Evolutionary conservation across 495 filamentous ascomycete genomes (phyloP).

Genomic region (Aspergillus sclerotioniger): DNA sequence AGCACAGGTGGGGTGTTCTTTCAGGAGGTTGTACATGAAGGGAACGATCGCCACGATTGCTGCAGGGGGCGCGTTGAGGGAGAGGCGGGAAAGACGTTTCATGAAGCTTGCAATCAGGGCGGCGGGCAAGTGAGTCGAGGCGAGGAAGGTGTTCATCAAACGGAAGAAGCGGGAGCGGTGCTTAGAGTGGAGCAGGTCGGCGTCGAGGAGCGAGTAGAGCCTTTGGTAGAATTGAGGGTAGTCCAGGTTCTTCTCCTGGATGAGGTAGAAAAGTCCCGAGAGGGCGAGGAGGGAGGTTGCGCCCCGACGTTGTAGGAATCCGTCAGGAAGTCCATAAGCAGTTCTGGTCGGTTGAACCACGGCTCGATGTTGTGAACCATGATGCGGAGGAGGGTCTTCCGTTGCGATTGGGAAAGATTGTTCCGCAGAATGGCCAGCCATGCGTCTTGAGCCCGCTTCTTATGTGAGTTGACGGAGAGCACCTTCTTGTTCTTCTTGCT

Average conservation of each 20-base stretch:
- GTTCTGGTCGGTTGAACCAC: constrained; percentile 80
- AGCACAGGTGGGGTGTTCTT: constrained; percentile 81
- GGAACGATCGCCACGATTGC: constrained; percentile 87
- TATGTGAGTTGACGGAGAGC: constrained; percentile 39
- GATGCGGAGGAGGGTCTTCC: constrained; percentile 71
- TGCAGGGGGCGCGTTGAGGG: constrained; percentile 79
- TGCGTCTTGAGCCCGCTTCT: constrained; percentile 68
- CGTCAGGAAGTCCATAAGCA: constrained; percentile 96
- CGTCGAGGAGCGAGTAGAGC: constrained; percentile 86
- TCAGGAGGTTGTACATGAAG: constrained; percentile 93
- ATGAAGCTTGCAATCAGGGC: constrained; percentile 91
- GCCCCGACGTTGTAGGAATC: constrained; percentile 88
- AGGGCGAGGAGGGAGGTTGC: constrained; percentile 82
- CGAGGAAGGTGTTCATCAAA: constrained; percentile 84
- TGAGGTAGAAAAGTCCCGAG: constrained; percentile 92
- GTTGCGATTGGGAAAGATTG: constrained; percentile 62
- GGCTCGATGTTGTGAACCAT: constrained; percentile 77
- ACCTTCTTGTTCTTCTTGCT: constrained; percentile 63
- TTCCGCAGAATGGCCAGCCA: constrained; percentile 78
- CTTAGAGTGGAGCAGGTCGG: constrained; percentile 83
- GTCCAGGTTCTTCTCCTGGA: constrained; percentile 88
- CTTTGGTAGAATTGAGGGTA: constrained; percentile 94
- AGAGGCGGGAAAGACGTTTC: constrained; percentile 80
- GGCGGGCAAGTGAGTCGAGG: constrained; percentile 90
- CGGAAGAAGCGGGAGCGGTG: constrained; percentile 93